Percentiles rank a stretch among this genome's conserved stretches.
These are phyloP conservation scores for Hypoxylon sp. DNA, from an alignment of 2,329 filamentous ascomycete genomes.

Conservation along the genomic window DNA sequence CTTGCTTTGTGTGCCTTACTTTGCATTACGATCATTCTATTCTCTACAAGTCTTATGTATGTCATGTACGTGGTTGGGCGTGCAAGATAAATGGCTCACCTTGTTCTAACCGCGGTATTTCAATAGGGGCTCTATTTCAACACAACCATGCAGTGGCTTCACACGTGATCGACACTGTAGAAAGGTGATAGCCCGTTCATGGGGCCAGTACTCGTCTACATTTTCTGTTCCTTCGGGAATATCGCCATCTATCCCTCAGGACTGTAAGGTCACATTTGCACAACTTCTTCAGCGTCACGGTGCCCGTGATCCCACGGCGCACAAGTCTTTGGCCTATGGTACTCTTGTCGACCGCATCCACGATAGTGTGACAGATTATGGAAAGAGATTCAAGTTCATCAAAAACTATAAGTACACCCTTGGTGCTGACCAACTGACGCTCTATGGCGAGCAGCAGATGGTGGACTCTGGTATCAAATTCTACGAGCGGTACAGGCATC, in stretches of 20 bases:
- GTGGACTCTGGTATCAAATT: constrained; percentile 82
- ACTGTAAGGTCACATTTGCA: constrained; percentile 84
- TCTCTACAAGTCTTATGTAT: constrained; percentile 48
- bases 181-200: constrained; percentile 73
- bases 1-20: constrained; percentile 43
- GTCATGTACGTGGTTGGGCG: constrained; percentile 25
- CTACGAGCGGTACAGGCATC: constrained; percentile 77
- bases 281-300: constrained; percentile 89
- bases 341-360: constrained; percentile 77
- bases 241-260: constrained; percentile 69
- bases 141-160: constrained; percentile 66
- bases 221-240: constrained; percentile 81
- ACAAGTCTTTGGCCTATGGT: constrained; percentile 76
- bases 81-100: constrained; percentile 36
- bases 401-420: constrained; percentile 79
- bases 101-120: constrained; percentile 27
- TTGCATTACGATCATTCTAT: constrained; percentile 43
- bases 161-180: constrained; percentile 74
- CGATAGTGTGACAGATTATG: constrained; percentile 67
- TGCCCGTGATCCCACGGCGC: constrained; percentile 81
- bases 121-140: constrained; percentile 42
- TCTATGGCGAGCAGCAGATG: constrained; percentile 78
- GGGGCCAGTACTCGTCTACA: constrained; percentile 92
- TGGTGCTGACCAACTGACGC: constrained; percentile 77
- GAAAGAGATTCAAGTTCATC: constrained; percentile 77